A percentile compares a stretch with the other conserved stretches of the same genome.
These are phyloP conservation scores for Cadophora luteo-olivacea DNA, from an alignment of 2,329 filamentous ascomycete genomes.

Conservation along the genomic window DNA sequence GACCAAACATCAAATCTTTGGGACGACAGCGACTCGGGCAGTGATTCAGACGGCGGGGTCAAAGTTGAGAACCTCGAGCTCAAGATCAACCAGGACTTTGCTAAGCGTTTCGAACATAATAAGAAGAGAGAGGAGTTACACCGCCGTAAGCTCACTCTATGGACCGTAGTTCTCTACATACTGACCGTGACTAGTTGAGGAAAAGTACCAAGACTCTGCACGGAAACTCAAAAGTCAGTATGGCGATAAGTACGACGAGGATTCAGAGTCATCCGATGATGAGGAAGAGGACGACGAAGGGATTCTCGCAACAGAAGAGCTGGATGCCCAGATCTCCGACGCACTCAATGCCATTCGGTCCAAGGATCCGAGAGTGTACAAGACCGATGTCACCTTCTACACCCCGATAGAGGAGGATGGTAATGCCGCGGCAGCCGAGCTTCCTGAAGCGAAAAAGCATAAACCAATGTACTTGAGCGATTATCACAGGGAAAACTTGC, in stretches of 20 bases:
- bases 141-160: slow-evolving; percentile 56
- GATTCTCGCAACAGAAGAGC: slow-evolving; percentile 81
- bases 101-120: slow-evolving; percentile 91
- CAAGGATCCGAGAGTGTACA: slow-evolving; percentile 92
- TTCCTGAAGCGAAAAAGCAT: slow-evolving; percentile 65
- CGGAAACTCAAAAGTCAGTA: slow-evolving; percentile 51
- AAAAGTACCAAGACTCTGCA: slow-evolving; percentile 70
- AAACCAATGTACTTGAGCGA: slow-evolving; percentile 87
- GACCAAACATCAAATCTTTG: slow-evolving; percentile 47
- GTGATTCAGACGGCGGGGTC: slow-evolving; percentile 46
- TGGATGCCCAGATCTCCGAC: slow-evolving; percentile 87
- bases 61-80: slow-evolving; percentile 54
- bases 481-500: slow-evolving; percentile 90
- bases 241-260: slow-evolving; percentile 53
- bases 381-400: slow-evolving; percentile 81
- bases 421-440: slow-evolving; percentile 38
- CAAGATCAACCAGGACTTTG: slow-evolving; percentile 91
- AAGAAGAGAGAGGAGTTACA: slow-evolving; percentile 93
- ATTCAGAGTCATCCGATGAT: slow-evolving; percentile 71
- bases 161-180: background rate
- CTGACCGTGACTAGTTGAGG: slow-evolving; percentile 69
- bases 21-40: slow-evolving; percentile 54
- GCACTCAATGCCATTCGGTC: slow-evolving; percentile 86
- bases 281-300: slow-evolving; percentile 92
- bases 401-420: slow-evolving; percentile 63